Conservation (phyloP, 2,329 filamentous ascomycete genomes). For the Ceratocystis harringtonii region DNA sequence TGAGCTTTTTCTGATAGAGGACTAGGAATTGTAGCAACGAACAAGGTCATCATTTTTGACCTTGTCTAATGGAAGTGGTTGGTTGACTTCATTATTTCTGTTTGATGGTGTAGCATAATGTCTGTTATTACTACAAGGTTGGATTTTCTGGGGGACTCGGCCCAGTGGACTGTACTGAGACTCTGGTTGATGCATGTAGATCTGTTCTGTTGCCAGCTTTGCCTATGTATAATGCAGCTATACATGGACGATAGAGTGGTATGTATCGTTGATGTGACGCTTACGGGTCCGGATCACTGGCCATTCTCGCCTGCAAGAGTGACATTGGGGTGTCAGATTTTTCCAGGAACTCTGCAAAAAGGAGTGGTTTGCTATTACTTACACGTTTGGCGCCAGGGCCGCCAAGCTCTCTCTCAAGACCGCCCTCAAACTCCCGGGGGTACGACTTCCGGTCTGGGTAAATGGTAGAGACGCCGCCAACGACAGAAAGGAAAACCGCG, state of each 20-base stretch:
- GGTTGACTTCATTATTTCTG: too few species aligned
- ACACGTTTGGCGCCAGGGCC: slow-evolving; percentile 52
- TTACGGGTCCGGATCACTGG: slow-evolving; percentile 40
- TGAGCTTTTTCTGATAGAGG: slow-evolving; percentile 10
- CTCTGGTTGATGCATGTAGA: slow-evolving; percentile 3
- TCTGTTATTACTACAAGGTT: slow-evolving; percentile 2
- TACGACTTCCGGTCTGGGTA: slow-evolving; percentile 59
- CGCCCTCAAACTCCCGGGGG: slow-evolving; percentile 57
- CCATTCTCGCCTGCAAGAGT: slow-evolving; percentile 34
- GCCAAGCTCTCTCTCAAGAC: slow-evolving; percentile 60
- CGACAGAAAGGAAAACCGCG: slow-evolving; percentile 45
- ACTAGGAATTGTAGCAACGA: neutral
- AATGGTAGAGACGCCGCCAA: slow-evolving; percentile 49
- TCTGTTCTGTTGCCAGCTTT: slow-evolving; percentile 4
- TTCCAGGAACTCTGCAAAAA: neutral
- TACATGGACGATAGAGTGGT: neutral
- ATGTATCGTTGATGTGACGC: neutral
- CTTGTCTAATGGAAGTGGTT: neutral
- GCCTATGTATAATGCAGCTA: neutral
- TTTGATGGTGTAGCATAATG: neutral
- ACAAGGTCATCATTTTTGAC: neutral
- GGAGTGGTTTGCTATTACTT: slow-evolving; percentile 25
- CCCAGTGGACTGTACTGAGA: slow-evolving; percentile 6
- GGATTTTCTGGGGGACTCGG: neutral
- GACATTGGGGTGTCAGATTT: slow-evolving; percentile 18